Base-by-base conservation (phyloP, 352 stramenopile species). In the Globisporangium canariense region DNA sequence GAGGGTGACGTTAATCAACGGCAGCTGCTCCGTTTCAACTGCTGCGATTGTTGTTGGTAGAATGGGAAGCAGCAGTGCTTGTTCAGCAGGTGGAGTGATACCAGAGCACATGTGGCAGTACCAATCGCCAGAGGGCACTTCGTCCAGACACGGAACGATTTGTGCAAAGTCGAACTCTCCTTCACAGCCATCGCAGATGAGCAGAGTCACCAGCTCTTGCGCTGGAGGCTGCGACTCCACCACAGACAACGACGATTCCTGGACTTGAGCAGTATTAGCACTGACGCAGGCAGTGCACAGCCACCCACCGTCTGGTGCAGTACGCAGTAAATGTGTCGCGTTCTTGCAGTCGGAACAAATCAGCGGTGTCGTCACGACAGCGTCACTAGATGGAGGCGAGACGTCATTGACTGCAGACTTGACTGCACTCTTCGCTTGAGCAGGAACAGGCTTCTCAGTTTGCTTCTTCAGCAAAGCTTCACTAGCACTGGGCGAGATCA, bases 121-220 rank as follows among this genome's bases (percentile, higher is more conserved):
- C 73, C 75, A 80, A 34, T 83, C 73, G 8, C 70, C 70, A n/a
- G 68, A 62, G 3, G 72, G 70, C n/a, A 76, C 50, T 20, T 67
- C 58, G 1, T 56, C 51, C 38, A 65, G 64, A 8, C 65, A 62
- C 18, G 71, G 71, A 51, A 60, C 45, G 16, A 81, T 56, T 20
- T 61, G 65, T 5, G 40, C 32, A n/a, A 71, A 34, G n/a, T 81
- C 74, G 28, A 72, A 74, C 36, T 78, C 73, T 46, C 65, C 64
- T 30, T 78, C 73, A 40, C 75, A 83, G 0, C 68, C 73, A 18
- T 80, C 75, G 32, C 75, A 83, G n/a, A 80, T 71, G 20, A 82
- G 58, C 49, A 81, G 11, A 14, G 64, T 75, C 50, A 70, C 53
- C 32, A 70, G 28, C 7, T 71, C 65, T 11, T 47, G 20, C 22